Evolutionary conservation across 768 basidiomycete genomes (phyloP).

Genomic region (Mycena rosella): DNA sequence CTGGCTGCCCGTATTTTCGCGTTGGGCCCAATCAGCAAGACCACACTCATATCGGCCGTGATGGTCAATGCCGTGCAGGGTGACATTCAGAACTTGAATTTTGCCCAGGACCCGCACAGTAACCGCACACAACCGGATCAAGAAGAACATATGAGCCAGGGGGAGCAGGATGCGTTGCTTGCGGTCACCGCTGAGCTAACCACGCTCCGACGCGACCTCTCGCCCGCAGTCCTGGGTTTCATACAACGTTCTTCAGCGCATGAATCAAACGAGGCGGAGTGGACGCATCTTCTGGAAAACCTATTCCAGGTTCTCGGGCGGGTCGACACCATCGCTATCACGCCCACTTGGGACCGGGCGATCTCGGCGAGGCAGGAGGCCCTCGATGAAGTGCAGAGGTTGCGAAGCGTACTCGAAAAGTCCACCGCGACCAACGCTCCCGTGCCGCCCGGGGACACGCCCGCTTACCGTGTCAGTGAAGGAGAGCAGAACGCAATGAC

Average conservation of each 20-base stretch:
- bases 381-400: not conserved
- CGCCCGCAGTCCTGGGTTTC: slow-evolving; percentile 23
- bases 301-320: slow-evolving; percentile 29
- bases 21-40: slow-evolving; percentile 24
- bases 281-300: slow-evolving; percentile 24
- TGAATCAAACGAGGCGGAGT: slow-evolving; percentile 22
- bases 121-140: not conserved
- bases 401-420: slow-evolving; percentile 16
- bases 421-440: not conserved
- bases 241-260: not conserved
- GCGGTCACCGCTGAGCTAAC: slow-evolving; percentile 16
- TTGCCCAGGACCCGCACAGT: not conserved
- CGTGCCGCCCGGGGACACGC: not conserved
- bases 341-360: slow-evolving; percentile 16
- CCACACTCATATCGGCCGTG: slow-evolving; percentile 18
- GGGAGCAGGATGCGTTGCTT: slow-evolving; percentile 15
- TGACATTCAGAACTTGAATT: slow-evolving; percentile 8
- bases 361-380: not conserved
- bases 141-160: not conserved
- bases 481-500: slow-evolving; percentile 14
- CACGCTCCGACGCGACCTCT: slow-evolving; percentile 5
- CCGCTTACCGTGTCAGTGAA: slow-evolving; percentile 1
- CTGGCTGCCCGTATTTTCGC: slow-evolving; percentile 20
- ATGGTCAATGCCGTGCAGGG: slow-evolving; percentile 33
- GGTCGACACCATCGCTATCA: slow-evolving; percentile 18